Evolutionary conservation across 1,284 basidiomycete genomes (phyloP), one percentile per base, ranked within the genome.

Genomic region (Leucoagaricus sp.): DNA sequence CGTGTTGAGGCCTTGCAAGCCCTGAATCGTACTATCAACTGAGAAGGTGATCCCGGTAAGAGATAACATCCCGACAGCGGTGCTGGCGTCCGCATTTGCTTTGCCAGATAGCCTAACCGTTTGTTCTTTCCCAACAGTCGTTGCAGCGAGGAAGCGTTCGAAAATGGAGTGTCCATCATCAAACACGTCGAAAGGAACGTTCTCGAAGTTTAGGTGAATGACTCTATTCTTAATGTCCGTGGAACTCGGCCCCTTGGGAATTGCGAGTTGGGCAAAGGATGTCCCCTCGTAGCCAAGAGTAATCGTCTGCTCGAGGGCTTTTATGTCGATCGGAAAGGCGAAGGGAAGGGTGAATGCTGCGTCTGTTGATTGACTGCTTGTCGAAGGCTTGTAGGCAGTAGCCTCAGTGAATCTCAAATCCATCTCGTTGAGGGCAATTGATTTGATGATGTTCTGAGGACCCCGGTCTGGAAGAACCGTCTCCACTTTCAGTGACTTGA

Each of bases 281-380:
- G 76, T 72, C 7, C 81, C 83, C 19, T 82, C 67, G 61, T 79
- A 81, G 25, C 78, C 79, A 42, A 86, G 75, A 0, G 79, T 83
- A 60, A 90, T 82, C 42, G 82, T 84, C 70, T 87, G 85, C 55
- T 82, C 77, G 49, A 89, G 69, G 3, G 83, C 76, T 17, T 76
- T 75, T 60, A 91, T 86, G 64, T 91, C 83, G 51, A 91, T 61
- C 0, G 89, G 87, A 74, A 92, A 28, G 67, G n/a, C 77, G 66
- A 91, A 92, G 2, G 89, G 89, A 9, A 91, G 71, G 44, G 76
- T 80, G 74, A 91, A 91, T 2, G 81, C 72, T 0, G 85, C 85
- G 19, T 79, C 78, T 0, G 87, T 85, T 50, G 80, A 76, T 58
- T 78, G 77, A 57, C 85, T 88, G 59, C 83, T 82, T 17, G 87